These are phyloP conservation scores for Casuarina equisetifolia DNA, from an alignment of 306 rosid species.

Conservation along the genomic window DNA sequence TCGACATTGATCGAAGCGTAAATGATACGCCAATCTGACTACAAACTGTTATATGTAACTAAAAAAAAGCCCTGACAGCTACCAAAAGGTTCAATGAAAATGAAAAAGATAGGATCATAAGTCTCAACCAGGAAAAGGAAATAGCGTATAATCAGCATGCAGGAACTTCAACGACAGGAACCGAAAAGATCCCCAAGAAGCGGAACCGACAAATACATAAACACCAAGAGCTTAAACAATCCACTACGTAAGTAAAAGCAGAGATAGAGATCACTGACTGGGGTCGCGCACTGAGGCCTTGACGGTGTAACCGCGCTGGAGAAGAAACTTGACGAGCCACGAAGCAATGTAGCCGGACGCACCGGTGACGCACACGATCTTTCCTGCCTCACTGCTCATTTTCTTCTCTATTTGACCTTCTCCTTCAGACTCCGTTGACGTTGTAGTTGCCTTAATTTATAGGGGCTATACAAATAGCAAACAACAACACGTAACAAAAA, in stretches of 20 bases:
- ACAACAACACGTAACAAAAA: too few relatives aligned
- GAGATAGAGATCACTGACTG: conserved; percentile 19
- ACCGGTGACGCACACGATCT: conserved; percentile 53
- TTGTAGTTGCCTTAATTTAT: background rate
- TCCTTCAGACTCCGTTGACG: background rate
- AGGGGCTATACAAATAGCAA: too few relatives aligned
- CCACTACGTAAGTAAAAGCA: background rate
- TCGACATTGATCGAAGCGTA: background rate
- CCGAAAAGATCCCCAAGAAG: background rate
- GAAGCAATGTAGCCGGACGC: conserved; percentile 59
- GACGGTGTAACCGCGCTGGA: conserved; percentile 52
- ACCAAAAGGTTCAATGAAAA: conserved; percentile 8
- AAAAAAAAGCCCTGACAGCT: background rate
- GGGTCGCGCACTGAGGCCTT: conserved; percentile 57
- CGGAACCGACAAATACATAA: background rate
- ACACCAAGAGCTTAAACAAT: background rate
- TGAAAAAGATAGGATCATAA: background rate
- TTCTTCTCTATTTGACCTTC: background rate
- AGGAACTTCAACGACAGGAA: background rate
- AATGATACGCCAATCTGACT: background rate
- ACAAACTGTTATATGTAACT: background rate
- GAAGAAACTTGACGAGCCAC: conserved; percentile 55
- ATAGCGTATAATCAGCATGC: background rate
- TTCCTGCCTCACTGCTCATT: conserved; percentile 32
- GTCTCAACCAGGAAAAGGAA: conserved; percentile 6